These are phyloP conservation scores for Vigna angularis DNA, from an alignment of 306 rosid species.

Conservation along the genomic window DNA sequence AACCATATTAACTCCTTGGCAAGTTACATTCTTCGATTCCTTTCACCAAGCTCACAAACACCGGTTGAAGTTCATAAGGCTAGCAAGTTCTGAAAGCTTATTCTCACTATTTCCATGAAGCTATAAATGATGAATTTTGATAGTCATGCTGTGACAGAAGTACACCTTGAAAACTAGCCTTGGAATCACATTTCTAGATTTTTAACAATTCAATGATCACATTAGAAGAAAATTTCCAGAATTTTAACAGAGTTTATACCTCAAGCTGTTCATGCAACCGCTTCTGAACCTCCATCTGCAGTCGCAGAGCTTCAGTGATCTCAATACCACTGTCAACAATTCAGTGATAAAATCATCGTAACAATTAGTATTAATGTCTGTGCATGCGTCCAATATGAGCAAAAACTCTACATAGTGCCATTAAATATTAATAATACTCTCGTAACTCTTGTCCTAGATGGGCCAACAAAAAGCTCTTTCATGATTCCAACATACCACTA, in stretches of 20 bases:
- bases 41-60: slow-evolving; percentile 31
- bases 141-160: slow-evolving; percentile 26
- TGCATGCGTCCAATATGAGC: slow-evolving; percentile 22
- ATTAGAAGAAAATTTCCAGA: slow-evolving; percentile 36
- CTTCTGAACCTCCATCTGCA: slow-evolving; percentile 99
- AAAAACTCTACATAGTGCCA: slow-evolving; percentile 21
- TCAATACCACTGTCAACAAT: slow-evolving; percentile 75
- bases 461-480: slow-evolving; percentile 23
- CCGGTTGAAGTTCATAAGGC: slow-evolving; percentile 26
- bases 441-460: slow-evolving; percentile 23
- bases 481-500: neutral
- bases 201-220: slow-evolving; percentile 33
- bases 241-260: slow-evolving; percentile 55
- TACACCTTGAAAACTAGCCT: slow-evolving; percentile 38
- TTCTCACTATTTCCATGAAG: slow-evolving; percentile 14
- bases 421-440: slow-evolving; percentile 33
- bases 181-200: slow-evolving; percentile 35
- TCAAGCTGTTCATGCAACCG: slow-evolving; percentile 97
- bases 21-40: slow-evolving; percentile 30
- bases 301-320: slow-evolving; percentile 96
- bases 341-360: slow-evolving; percentile 38
- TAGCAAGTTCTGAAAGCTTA: slow-evolving; percentile 14
- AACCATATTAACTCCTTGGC: slow-evolving; percentile 8
- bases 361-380: slow-evolving; percentile 31
- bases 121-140: slow-evolving; percentile 16